Conservation (phyloP, 495 filamentous ascomycete species). For the Alectoria sarmentosa region DNA sequence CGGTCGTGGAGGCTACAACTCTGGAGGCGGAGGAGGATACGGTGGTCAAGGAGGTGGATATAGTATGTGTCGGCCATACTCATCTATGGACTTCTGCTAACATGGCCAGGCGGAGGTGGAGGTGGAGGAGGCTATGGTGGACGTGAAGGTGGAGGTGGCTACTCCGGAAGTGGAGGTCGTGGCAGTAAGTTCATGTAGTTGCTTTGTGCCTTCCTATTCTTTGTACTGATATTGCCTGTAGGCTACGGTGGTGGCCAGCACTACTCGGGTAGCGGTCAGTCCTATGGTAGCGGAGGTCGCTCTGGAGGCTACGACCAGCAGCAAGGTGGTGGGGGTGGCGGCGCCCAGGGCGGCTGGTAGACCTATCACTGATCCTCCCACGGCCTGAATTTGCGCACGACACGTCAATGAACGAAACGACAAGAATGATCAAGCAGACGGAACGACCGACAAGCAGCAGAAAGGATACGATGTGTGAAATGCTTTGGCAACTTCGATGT, state of each 20-base stretch:
- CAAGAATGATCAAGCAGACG: slow-evolving; percentile 17
- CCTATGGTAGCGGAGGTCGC: slow-evolving; percentile 24
- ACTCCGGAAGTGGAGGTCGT: slow-evolving; percentile 25
- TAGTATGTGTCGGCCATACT: slow-evolving; percentile 20
- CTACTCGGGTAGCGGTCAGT: slow-evolving; percentile 25
- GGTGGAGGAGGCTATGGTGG: slow-evolving; percentile 26
- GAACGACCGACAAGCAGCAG: slow-evolving; percentile 18
- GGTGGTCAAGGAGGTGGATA: slow-evolving; percentile 32
- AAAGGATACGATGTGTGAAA: slow-evolving; percentile 23
- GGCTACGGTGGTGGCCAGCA: slow-evolving; percentile 26
- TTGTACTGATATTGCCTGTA: slow-evolving; percentile 11
- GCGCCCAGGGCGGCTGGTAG: slow-evolving; percentile 23
- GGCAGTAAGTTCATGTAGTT: slow-evolving; percentile 30
- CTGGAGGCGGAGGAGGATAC: slow-evolving; percentile 30
- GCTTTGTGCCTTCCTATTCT: not conserved
- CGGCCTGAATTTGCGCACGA: slow-evolving; percentile 21
- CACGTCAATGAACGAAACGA: slow-evolving; percentile 21
- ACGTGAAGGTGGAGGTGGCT: slow-evolving; percentile 24
- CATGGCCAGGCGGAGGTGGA: slow-evolving; percentile 21
- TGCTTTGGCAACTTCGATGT: slow-evolving; percentile 17
- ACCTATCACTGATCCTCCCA: slow-evolving; percentile 11
- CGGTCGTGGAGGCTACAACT: slow-evolving; percentile 25
- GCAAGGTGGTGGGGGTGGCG: slow-evolving; percentile 22
- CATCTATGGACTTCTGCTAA: slow-evolving; percentile 1
- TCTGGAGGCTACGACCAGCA: slow-evolving; percentile 23